Evolutionary conservation across 176 grass and related monocot genomes (phyloP).

Genomic region (Zea luxurians): DNA sequence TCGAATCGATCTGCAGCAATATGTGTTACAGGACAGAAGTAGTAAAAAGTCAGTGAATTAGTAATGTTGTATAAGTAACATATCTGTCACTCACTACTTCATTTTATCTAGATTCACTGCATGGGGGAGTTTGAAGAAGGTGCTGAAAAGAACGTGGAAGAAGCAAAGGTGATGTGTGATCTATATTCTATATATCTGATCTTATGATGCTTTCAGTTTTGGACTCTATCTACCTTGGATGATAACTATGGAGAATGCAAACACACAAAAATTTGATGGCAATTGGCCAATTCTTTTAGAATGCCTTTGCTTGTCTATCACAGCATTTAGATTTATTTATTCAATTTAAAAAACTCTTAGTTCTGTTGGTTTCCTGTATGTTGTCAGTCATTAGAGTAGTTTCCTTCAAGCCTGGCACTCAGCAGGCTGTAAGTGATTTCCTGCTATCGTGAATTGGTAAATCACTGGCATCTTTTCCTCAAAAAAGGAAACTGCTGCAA

Average conservation of each 20-base stretch:
- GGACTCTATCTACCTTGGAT: slow-evolving; percentile 8
- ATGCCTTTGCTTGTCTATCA: slow-evolving; percentile 5
- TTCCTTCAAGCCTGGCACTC: background rate
- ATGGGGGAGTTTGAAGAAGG: background rate
- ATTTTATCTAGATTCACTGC: slow-evolving; percentile 28
- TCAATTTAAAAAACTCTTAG: background rate
- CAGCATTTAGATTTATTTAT: slow-evolving; percentile 11
- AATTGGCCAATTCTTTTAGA: background rate
- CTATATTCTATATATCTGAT: background rate
- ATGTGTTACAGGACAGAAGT: background rate
- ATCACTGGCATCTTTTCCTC: background rate
- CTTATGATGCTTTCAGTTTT: background rate
- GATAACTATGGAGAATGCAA: background rate
- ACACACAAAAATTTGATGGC: background rate
- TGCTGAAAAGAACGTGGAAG: slow-evolving; percentile 18
- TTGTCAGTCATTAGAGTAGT: background rate
- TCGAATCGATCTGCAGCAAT: background rate
- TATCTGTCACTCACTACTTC: background rate
- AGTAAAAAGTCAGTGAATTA: background rate
- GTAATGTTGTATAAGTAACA: background rate
- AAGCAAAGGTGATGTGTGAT: slow-evolving; percentile 19
- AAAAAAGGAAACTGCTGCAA: background rate
- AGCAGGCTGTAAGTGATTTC: background rate
- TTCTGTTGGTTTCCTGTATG: slow-evolving; percentile 3
- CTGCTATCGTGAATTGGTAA: background rate